These are phyloP conservation scores for Dothideomycetes sp. DNA, from an alignment of 2,329 filamentous ascomycete species.

Conservation along the genomic window DNA sequence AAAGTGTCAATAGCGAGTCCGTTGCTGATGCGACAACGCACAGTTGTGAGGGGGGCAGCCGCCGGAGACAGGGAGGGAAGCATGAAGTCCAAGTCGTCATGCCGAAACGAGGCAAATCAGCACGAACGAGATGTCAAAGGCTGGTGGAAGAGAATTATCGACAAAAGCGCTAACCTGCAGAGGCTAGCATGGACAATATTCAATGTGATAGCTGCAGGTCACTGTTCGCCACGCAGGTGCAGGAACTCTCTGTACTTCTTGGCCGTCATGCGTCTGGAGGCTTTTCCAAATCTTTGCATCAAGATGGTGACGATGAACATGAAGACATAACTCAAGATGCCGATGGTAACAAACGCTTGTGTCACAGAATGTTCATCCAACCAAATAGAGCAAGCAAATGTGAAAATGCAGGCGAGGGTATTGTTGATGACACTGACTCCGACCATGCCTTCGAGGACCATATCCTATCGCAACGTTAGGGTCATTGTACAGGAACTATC, in stretches of 20 bases:
- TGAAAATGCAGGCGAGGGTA: slow-evolving; percentile 43
- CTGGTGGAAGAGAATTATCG: too few relatives aligned
- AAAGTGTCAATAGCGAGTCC: too few relatives aligned
- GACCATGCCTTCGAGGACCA: slow-evolving; percentile 48
- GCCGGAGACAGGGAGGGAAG: too few relatives aligned
- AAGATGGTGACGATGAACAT: slow-evolving; percentile 37
- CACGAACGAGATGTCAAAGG: too few relatives aligned
- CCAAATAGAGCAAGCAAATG: slow-evolving; percentile 37
- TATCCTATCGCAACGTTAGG: slow-evolving; percentile 22
- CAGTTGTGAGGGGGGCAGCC: too few relatives aligned
- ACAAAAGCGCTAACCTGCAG: too few relatives aligned
- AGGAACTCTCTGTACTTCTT: slow-evolving; percentile 36
- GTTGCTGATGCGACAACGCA: too few relatives aligned
- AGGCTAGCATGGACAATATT: too few relatives aligned
- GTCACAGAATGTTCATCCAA: slow-evolving; percentile 34
- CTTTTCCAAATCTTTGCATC: slow-evolving; percentile 46
- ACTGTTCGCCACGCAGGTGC: slow-evolving; percentile 30
- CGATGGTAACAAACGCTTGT: slow-evolving; percentile 43
- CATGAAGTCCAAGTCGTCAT: too few relatives aligned
- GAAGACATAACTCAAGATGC: slow-evolving; percentile 39
- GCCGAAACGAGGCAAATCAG: too few relatives aligned
- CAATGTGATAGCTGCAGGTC: neutral
- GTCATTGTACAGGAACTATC: too few relatives aligned
- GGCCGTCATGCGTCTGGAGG: slow-evolving; percentile 36
- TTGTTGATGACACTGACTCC: slow-evolving; percentile 49